Base-by-base conservation (phyloP, 805 yeast genomes). In the Nakazawaea wyomingensis region DNA sequence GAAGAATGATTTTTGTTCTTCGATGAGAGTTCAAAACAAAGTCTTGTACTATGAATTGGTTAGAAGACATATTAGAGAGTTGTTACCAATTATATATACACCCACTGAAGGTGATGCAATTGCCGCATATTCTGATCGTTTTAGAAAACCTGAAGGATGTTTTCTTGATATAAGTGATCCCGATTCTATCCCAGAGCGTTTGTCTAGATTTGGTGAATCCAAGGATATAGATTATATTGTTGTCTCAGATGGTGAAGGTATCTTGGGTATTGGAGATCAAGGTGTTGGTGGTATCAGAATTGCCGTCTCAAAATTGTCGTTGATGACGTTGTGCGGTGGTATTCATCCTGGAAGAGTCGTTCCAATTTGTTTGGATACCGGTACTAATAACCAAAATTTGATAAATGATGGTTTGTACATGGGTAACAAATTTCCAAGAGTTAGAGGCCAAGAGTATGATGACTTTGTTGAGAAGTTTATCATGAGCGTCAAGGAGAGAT, bases 311-410 rank as follows among this genome's bases (percentile, higher is more conserved):
- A 93, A 93, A 62, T 77, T 91, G 54, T 95, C 93, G 11, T 72
- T 91, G 48, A 91, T 91, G 97, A 91, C 98, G n/a, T 71, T 90
- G 28, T 91, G 99, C 71, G 98, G 85, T 44, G 99, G 98, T 62
- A 76, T 91, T 48, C 96, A 91, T 61, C 98, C 98, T 13, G 95
- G 95, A 52, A 79, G 98, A 64, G 91, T 85, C 17, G 73, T 93
- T 54, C 96, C 98, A 8, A 85, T 90, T 37, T 86, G 86, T 44
- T 68, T 91, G 43, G 99, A 91, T 65, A 93, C 81, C 28, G 98
- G 99, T 54, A 91, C 99, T 36, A 82, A 93, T 69, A 91, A 91
- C 69, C 71, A 84, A 66, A 74, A 76, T 52, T 72, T 90, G 48
- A 73, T 86, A 30, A 66, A 80, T 41, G 96, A 90, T 65, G 96